Conservation (phyloP, 2,329 filamentous ascomycete genomes). For the Monosporascus sp. region DNA sequence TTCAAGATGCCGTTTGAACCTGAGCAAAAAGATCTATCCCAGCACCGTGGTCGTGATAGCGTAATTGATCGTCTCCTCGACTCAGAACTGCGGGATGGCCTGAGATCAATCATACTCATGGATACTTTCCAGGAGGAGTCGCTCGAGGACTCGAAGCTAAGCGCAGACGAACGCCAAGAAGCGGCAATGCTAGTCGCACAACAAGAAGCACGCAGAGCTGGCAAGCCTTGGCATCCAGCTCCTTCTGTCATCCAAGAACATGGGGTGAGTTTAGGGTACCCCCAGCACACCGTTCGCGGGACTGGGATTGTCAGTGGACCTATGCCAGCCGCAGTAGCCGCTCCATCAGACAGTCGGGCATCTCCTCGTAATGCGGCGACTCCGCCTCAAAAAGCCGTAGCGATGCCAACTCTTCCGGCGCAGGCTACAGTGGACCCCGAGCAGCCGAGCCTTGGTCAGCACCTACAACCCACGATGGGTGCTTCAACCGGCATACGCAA, state of each 20-base stretch:
- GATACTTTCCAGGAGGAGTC: slow-evolving; percentile 72
- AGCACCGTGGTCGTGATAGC: slow-evolving; percentile 56
- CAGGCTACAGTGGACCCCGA: not conserved
- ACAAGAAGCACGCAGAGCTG: slow-evolving; percentile 17
- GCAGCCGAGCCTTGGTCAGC: not conserved
- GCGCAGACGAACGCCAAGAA: slow-evolving; percentile 54
- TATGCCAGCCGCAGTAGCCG: not conserved
- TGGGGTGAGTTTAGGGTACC: not conserved
- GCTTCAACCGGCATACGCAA: slow-evolving; percentile 7
- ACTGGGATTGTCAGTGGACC: not conserved
- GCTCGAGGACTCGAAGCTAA: slow-evolving; percentile 48
- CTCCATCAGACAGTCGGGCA: not conserved
- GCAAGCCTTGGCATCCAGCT: not conserved
- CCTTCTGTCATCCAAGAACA: not conserved
- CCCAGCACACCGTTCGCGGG: not conserved
- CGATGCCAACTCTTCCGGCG: not conserved
- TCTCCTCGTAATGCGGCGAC: not conserved
- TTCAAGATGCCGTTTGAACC: slow-evolving; percentile 54
- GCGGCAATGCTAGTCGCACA: slow-evolving; percentile 36
- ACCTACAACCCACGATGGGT: not conserved
- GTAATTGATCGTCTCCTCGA: slow-evolving; percentile 49
- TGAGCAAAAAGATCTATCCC: slow-evolving; percentile 43
- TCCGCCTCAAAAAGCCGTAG: not conserved
- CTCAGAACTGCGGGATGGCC: slow-evolving; percentile 31
- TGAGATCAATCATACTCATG: slow-evolving; percentile 57